Evolutionary conservation across 1,139 yeast species (phyloP).

Genomic region (Yamadazyma mexicana): DNA sequence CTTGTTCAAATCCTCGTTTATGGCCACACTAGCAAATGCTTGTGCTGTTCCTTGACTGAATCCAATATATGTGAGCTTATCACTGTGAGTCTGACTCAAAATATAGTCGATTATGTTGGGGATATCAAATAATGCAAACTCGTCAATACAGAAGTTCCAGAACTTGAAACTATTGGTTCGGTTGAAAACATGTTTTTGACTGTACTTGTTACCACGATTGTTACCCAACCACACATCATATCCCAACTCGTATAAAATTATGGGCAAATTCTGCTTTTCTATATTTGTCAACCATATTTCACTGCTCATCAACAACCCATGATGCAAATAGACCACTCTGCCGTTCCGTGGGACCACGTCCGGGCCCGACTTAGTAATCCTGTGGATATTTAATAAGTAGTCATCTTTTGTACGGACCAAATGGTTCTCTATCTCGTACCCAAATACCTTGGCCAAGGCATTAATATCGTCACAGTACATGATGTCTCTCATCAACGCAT

Average conservation of each 20-base stretch:
- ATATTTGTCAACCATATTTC: constrained; percentile 85
- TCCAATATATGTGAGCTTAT: constrained; percentile 69
- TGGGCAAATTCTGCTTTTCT: constrained; percentile 68
- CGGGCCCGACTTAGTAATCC: constrained; percentile 19
- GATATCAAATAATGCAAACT: constrained; percentile 48
- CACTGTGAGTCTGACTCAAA: constrained; percentile 22
- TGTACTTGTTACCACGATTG: constrained; percentile 86
- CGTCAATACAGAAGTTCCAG: constrained; percentile 50
- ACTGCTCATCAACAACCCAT: constrained; percentile 87
- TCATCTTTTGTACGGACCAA: constrained; percentile 41
- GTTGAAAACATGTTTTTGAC: constrained; percentile 45
- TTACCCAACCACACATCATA: constrained; percentile 94
- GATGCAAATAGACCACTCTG: constrained; percentile 77
- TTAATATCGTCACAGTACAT: constrained; percentile 33
- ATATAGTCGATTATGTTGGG: constrained; percentile 46
- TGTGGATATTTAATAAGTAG: constrained; percentile 37
- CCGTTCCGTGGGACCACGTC: constrained; percentile 23
- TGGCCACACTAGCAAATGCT: constrained; percentile 75
- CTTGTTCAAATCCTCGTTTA: constrained; percentile 66
- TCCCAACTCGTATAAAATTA: constrained; percentile 72
- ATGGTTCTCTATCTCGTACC: constrained; percentile 39
- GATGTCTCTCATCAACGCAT: constrained; percentile 10
- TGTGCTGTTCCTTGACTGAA: constrained; percentile 94
- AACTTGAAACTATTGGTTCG: constrained; percentile 39
- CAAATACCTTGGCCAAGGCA: constrained; percentile 39